A percentile compares a stretch with the other conserved stretches of the same genome.
Evolutionary conservation across 768 basidiomycete species (phyloP).

Genomic region (Pleurotus eryngii): DNA sequence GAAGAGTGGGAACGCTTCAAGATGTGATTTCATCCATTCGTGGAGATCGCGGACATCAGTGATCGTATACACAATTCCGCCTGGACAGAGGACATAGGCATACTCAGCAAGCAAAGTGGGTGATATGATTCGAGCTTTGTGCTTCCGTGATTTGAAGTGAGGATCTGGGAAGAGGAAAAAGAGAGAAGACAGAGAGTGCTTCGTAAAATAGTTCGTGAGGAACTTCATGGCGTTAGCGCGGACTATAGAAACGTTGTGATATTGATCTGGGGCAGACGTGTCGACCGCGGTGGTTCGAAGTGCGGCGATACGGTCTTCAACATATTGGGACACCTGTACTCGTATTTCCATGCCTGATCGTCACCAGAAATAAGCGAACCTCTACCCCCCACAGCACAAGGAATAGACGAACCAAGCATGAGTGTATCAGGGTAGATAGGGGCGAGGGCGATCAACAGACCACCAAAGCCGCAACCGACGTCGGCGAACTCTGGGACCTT

Average conservation of each 20-base stretch:
- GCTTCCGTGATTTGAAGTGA: constrained; percentile 96
- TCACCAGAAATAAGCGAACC: not conserved
- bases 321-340: constrained; percentile 94
- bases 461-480: constrained; percentile 97
- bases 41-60: constrained; percentile 95
- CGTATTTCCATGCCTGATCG: constrained; percentile 93
- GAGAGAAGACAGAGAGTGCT: constrained; percentile 85
- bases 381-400: not conserved
- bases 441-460: constrained; percentile 83
- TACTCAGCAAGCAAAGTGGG: constrained; percentile 97
- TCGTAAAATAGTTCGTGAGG: constrained; percentile 91
- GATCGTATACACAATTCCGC: constrained; percentile 97
- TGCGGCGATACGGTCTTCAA: constrained; percentile 91
- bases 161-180: constrained; percentile 99
- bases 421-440: constrained; percentile 88
- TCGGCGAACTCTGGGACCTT: constrained; percentile 92
- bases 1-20: constrained; percentile 87
- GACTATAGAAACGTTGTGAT: constrained; percentile 89
- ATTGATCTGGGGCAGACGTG: constrained; percentile 39
- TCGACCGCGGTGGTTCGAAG: constrained; percentile 62
- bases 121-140: constrained; percentile 98
- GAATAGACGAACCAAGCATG: constrained; percentile 76
- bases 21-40: constrained; percentile 91
- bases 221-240: constrained; percentile 99
- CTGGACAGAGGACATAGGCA: constrained; percentile 86